These are phyloP conservation scores for Sphagnum tenellum DNA, from an alignment of 225 moss, liverwort and hornwort species.

Conservation along the genomic window DNA sequence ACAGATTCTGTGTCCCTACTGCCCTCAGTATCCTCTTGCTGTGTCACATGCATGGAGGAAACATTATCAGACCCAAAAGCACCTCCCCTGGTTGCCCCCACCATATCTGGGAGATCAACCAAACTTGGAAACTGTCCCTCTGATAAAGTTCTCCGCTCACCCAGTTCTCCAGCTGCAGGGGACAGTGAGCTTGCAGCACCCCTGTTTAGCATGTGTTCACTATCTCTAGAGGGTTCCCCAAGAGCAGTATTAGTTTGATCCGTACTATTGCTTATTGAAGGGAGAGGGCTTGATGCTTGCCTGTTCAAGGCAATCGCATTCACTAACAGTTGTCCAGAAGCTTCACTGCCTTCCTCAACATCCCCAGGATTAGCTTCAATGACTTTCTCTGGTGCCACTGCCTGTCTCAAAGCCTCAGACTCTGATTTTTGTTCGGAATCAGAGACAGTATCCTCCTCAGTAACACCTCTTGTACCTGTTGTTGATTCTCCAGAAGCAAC, in stretches of 20 bases:
- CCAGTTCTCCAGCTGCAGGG: constrained; percentile 18
- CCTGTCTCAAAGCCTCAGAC: constrained; percentile 13
- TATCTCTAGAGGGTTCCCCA: constrained; percentile 1
- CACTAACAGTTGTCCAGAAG: constrained; percentile 2
- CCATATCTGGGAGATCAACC: constrained; percentile 60
- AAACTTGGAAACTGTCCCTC: constrained; percentile 66
- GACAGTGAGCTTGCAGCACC: constrained; percentile 8
- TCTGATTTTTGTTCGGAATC: constrained; percentile 11
- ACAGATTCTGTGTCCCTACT: constrained; percentile 2
- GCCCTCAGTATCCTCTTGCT: constrained; percentile 8
- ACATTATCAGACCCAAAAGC: constrained; percentile 30
- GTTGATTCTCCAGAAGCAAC: constrained; percentile 5
- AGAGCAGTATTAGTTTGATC: not conserved
- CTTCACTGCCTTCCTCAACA: constrained; percentile 8
- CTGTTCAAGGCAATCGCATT: constrained; percentile 14
- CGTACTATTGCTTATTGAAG: constrained; percentile 6
- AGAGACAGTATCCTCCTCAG: constrained; percentile 2
- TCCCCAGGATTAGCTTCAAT: constrained; percentile 21
- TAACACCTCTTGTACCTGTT: constrained; percentile 4
- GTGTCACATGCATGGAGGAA: constrained; percentile 10
- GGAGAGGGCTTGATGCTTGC: constrained; percentile 36
- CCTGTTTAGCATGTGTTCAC: not conserved
- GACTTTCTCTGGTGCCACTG: constrained; percentile 25
- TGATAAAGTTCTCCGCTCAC: constrained; percentile 49
- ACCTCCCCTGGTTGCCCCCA: constrained; percentile 62